Evolutionary conservation across 2,329 filamentous ascomycete species (phyloP).

Genomic region (Microdochium paspali): DNA sequence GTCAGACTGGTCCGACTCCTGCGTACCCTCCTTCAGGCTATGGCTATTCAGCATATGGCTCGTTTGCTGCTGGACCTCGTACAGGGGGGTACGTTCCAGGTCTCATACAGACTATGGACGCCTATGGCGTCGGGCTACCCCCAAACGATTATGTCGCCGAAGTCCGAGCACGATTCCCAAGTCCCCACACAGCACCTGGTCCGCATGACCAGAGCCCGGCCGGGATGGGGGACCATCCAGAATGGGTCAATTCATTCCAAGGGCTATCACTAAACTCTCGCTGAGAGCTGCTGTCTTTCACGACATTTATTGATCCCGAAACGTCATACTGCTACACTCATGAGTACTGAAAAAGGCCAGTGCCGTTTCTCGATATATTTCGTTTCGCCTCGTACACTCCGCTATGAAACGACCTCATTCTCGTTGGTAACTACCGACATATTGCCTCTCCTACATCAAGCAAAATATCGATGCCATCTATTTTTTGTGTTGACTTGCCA

Average conservation of each 20-base stretch:
- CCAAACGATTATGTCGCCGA: slow-evolving; percentile 33
- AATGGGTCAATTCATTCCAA: slow-evolving; percentile 59
- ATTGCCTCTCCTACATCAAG: not conserved
- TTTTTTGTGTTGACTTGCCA: too few relatives aligned
- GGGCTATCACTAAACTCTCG: slow-evolving; percentile 62
- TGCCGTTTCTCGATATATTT: too few relatives aligned
- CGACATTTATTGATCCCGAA: too few relatives aligned
- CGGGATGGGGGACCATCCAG: slow-evolving; percentile 33
- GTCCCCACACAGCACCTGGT: slow-evolving; percentile 20
- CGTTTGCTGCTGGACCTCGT: slow-evolving; percentile 31
- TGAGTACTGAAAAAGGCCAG: too few relatives aligned
- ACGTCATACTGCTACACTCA: too few relatives aligned
- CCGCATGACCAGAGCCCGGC: slow-evolving; percentile 20
- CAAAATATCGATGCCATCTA: too few relatives aligned
- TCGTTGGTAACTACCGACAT: not conserved
- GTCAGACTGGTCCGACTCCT: slow-evolving; percentile 25
- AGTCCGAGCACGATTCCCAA: slow-evolving; percentile 28
- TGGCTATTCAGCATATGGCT: slow-evolving; percentile 30
- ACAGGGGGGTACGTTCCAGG: slow-evolving; percentile 27
- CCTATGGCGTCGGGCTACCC: slow-evolving; percentile 29
- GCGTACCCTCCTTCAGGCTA: slow-evolving; percentile 29
- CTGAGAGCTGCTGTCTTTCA: slow-evolving; percentile 13
- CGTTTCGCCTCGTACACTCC: too few relatives aligned
- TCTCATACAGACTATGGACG: slow-evolving; percentile 30
- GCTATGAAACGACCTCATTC: too few relatives aligned